Conservation (phyloP, 768 basidiomycete genomes). For the Crucibulum laeve region DNA sequence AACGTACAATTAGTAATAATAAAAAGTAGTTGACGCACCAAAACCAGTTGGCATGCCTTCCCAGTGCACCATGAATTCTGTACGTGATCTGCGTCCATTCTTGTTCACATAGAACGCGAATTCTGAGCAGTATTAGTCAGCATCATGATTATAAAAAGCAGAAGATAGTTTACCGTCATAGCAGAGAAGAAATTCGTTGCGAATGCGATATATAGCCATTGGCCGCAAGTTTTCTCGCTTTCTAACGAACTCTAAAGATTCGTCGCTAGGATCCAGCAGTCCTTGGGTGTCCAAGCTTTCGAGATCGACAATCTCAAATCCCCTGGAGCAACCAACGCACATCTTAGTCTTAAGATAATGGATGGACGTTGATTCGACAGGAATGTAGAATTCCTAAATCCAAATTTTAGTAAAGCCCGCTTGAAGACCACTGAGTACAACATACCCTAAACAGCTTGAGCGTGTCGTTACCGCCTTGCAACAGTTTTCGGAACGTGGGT, state of each 20-base stretch:
- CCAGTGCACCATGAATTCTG: slow-evolving; percentile 95
- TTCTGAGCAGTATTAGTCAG: slow-evolving; percentile 44
- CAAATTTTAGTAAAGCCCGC: slow-evolving; percentile 1
- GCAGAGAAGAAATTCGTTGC: slow-evolving; percentile 94
- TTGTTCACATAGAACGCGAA: slow-evolving; percentile 99
- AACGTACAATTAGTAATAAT: background rate
- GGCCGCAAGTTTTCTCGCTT: slow-evolving; percentile 86
- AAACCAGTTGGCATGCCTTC: slow-evolving; percentile 93
- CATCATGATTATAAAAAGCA: background rate
- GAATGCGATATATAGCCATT: slow-evolving; percentile 95
- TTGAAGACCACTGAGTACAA: slow-evolving; percentile 2
- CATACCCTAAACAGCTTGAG: slow-evolving; percentile 84
- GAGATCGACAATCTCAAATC: slow-evolving; percentile 98
- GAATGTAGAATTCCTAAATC: slow-evolving; percentile 93
- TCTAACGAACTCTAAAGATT: slow-evolving; percentile 88
- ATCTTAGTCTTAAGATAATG: slow-evolving; percentile 97
- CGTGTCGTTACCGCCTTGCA: slow-evolving; percentile 94
- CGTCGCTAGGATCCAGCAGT: slow-evolving; percentile 88
- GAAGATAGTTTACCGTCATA: slow-evolving; percentile 75
- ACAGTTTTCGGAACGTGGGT: slow-evolving; percentile 90
- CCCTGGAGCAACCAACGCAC: slow-evolving; percentile 95
- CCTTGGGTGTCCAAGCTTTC: slow-evolving; percentile 97
- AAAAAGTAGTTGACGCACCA: slow-evolving; percentile 51
- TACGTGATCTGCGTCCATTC: slow-evolving; percentile 86
- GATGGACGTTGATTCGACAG: slow-evolving; percentile 93